Evolutionary conservation across 75 land plant genomes (phyloP), one percentile per base, ranked within the genome.

Genomic region (Picea glauca): DNA sequence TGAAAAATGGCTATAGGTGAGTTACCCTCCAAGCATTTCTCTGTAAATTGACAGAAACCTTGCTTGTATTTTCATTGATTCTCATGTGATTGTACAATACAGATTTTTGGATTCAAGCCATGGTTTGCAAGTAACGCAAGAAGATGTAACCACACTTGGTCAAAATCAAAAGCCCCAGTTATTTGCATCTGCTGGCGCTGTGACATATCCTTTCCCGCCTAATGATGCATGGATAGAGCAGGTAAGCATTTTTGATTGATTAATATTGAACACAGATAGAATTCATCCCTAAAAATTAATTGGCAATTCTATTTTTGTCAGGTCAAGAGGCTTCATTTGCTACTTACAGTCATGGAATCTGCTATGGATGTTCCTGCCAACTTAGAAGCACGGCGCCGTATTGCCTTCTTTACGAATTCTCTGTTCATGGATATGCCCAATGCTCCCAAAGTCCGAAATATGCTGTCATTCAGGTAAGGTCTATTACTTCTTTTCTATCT

Each of bases 341-440:
- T 94, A 65, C 79, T 97, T 20, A 97, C 93, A 0, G 93, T 88
- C 12, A 95, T 90, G 65, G 98, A 97, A 79, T 93, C 98, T 70
- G 98, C 91, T 31, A 89, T 87, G 78, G 87, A 97, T 79, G 96
- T 97, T 23, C 99, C 99, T 62, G 87, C 85, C 60, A 97, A 97
- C 62, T 90, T 97, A 62, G 99, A 95, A 85, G 98, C 99, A 67
- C 92, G 96, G n/a, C 88, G 98, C 23, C 88, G 98, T 21, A 91
- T 97, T 58, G 82, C 98, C 54, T 97, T 97, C 63, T 97, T 97
- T 83, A 83, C 96, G 66, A 97, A 97, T 76, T 97, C 99, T 30
- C 81, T 97, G 46, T 95, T 97, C 78, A 97, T 97, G 99, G 85
- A 90, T 79, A 94, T 97, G 98, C 99, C 99, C 64, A 88, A 88